phyloP scores from a whole-genome alignment of 495 filamentous ascomycete genomes.

The Penicillium alfredii region DNA sequence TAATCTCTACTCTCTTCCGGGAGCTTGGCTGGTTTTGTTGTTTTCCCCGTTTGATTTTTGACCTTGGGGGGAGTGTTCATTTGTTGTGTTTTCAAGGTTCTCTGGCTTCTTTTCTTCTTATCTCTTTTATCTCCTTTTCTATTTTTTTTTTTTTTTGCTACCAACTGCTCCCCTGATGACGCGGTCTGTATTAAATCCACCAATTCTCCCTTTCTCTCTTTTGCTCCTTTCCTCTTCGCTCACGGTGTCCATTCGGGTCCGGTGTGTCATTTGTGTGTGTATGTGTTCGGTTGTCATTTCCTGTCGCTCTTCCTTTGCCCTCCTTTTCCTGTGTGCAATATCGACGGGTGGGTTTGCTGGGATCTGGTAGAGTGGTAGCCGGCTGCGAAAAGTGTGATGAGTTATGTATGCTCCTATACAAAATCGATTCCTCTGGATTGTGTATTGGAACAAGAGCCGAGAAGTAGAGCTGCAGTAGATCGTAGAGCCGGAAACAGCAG shows the following conservation, averaged over 20 bases:
- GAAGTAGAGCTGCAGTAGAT: no score
- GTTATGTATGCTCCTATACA: constrained; percentile 26
- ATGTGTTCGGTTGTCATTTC: constrained; percentile 12
- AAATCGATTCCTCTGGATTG: constrained; percentile 9
- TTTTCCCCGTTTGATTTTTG: no score
- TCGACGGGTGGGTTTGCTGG: constrained; percentile 14
- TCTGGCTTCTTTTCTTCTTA: no score
- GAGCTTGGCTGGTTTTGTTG: constrained; percentile 44
- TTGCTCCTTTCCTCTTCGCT: constrained; percentile 18
- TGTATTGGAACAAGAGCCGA: no score
- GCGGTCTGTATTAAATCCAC: constrained; percentile 33
- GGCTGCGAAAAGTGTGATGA: constrained; percentile 26
- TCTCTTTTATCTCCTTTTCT: constrained; percentile 8
- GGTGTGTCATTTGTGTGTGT: constrained; percentile 17
- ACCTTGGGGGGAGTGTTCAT: constrained; percentile 16
- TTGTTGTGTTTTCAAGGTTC: constrained; percentile 18
- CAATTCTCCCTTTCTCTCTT: constrained; percentile 30
- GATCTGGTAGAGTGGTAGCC: constrained; percentile 23
- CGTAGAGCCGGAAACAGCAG: no score
- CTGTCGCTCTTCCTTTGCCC: constrained; percentile 6
- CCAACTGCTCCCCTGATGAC: constrained; percentile 21
- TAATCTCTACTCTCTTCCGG: constrained; percentile 45
- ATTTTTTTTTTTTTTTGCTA: constrained; percentile 14
- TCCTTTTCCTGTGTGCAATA: constrained; percentile 16
- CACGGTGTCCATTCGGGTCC: constrained; percentile 24